phyloP scores from a whole-genome alignment of 2,329 filamentous ascomycete species.

The Diplodia intermedia region DNA sequence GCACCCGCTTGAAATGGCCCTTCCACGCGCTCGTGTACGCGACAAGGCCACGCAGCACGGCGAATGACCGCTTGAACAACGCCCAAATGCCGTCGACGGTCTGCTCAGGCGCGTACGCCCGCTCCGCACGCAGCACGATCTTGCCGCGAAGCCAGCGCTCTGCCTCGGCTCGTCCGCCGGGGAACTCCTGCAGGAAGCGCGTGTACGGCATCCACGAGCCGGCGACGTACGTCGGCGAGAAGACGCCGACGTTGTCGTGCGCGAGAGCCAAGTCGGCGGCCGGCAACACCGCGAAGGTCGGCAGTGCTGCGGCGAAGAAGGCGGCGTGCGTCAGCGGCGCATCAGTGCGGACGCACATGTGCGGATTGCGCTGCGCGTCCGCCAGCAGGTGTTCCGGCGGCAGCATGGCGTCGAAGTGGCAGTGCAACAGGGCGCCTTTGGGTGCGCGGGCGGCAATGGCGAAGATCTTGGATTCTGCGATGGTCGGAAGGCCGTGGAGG shows the following conservation, averaged over 20 bases:
- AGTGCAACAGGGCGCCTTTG: conserved; percentile 22
- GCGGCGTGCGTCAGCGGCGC: background rate
- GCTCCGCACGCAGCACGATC: conserved; percentile 66
- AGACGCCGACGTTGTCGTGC: background rate
- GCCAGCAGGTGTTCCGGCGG: conserved; percentile 10
- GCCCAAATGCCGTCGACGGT: conserved; percentile 56
- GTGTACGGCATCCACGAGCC: conserved; percentile 23
- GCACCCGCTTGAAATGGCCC: conserved; percentile 65
- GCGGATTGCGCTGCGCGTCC: conserved; percentile 1
- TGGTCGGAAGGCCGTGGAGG: conserved; percentile 13
- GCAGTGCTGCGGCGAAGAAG: conserved; percentile 9
- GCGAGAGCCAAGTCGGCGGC: background rate
- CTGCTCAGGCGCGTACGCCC: conserved; percentile 58
- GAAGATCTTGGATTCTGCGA: background rate
- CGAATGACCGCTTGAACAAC: conserved; percentile 69
- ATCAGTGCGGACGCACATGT: conserved; percentile 10
- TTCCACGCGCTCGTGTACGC: conserved; percentile 70
- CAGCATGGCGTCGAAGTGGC: conserved; percentile 25
- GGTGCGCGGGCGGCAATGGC: background rate
- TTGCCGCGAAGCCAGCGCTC: conserved; percentile 67
- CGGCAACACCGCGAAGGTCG: conserved; percentile 3
- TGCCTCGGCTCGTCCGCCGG: conserved; percentile 17
- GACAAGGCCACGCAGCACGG: conserved; percentile 73
- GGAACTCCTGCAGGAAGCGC: background rate
- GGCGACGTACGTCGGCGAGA: background rate